These are phyloP conservation scores for Colletotrichum sp. DNA, from an alignment of 2,329 filamentous ascomycete species.

Conservation along the genomic window DNA sequence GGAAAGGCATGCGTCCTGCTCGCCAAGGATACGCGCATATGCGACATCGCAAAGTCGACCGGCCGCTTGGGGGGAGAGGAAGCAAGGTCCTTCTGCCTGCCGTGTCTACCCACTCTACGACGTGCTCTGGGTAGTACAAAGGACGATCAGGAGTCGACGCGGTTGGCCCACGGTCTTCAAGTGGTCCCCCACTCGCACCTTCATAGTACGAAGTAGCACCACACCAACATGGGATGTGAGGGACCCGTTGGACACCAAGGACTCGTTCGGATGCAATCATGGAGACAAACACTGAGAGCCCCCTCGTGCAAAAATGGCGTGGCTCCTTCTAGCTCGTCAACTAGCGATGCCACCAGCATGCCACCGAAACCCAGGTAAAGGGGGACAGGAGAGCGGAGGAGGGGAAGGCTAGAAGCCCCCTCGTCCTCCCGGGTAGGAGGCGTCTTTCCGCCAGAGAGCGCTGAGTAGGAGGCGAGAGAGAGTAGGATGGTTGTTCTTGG, in stretches of 20 bases:
- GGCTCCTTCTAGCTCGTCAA: not conserved
- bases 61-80: not conserved
- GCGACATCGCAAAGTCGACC: not conserved
- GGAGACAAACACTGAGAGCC: not conserved
- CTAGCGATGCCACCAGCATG: constrained; percentile 4
- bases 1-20: not conserved
- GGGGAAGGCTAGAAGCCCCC: not conserved
- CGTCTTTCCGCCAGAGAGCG: not conserved
- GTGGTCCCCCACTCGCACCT: not conserved
- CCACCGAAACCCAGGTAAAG: not conserved
- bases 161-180: not conserved
- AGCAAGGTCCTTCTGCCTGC: not conserved
- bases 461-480: not conserved
- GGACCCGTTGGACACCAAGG: not conserved
- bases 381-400: not conserved
- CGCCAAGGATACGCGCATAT: not conserved
- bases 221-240: not conserved
- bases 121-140: not conserved
- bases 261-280: not conserved
- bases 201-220: not conserved
- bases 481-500: not conserved
- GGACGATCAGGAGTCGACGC: not conserved
- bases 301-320: not conserved
- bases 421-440: not conserved
- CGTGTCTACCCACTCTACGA: not conserved